Conservation (phyloP, 2,329 filamentous ascomycete genomes). For the Penicillium brevicompactum region DNA sequence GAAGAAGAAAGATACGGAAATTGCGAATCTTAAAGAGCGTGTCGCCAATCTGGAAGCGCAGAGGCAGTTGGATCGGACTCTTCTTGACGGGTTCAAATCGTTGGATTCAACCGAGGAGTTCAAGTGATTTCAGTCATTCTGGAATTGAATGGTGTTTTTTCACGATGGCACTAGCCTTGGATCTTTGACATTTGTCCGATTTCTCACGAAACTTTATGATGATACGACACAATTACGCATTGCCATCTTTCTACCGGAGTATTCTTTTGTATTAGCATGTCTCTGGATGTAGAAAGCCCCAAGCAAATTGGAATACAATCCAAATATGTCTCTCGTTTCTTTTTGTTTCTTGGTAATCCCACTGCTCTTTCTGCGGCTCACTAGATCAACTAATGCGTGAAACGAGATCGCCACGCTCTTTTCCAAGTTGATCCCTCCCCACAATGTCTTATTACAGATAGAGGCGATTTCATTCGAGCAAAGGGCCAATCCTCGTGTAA, state of each 20-base stretch:
- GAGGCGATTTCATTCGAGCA: too few relatives aligned
- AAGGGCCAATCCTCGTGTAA: too few relatives aligned
- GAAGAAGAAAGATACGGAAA: constrained; percentile 65
- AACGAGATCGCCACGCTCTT: too few relatives aligned
- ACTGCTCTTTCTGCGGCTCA: too few relatives aligned
- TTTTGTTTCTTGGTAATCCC: too few relatives aligned
- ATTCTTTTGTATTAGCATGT: not conserved
- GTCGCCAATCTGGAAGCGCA: constrained; percentile 61
- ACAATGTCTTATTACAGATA: too few relatives aligned
- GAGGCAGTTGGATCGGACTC: constrained; percentile 54
- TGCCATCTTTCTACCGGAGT: not conserved
- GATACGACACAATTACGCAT: not conserved
- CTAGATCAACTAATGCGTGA: too few relatives aligned
- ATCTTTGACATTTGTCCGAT: not conserved
- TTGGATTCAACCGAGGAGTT: not conserved
- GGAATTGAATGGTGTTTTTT: not conserved
- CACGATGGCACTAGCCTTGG: not conserved
- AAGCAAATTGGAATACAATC: too few relatives aligned
- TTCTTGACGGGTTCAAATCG: constrained; percentile 34
- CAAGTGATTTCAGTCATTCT: not conserved
- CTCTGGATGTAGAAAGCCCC: not conserved
- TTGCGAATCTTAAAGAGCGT: constrained; percentile 67
- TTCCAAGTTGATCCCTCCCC: too few relatives aligned
- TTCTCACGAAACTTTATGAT: constrained; percentile 7
- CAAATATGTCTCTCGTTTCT: too few relatives aligned